A percentile compares a stretch with the other conserved stretches of the same genome.
These are phyloP conservation scores for Penicillium sp. DNA, from an alignment of 2,329 filamentous ascomycete genomes.

Conservation along the genomic window DNA sequence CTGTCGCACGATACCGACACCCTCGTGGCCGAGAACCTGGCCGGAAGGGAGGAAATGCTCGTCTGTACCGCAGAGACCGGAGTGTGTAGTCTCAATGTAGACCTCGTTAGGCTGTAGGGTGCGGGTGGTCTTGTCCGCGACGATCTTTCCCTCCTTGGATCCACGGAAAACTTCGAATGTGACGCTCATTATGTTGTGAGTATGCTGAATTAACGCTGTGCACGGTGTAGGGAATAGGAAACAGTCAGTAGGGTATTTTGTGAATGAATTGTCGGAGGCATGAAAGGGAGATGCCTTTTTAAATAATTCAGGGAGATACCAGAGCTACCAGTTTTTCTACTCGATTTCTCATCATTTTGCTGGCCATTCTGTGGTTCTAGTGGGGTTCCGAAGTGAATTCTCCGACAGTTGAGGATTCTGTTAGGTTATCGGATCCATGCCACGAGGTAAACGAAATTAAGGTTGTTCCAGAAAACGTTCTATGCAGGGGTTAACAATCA, in stretches of 20 bases:
- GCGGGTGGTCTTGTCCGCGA: constrained; percentile 35
- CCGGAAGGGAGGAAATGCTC: constrained; percentile 33
- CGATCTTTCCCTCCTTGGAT: constrained; percentile 33
- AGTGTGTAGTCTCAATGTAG: constrained; percentile 36
- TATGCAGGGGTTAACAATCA: not conserved
- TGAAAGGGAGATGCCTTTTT: constrained; percentile 7
- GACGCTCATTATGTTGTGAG: constrained; percentile 30
- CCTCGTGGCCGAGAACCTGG: constrained; percentile 59
- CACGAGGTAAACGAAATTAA: constrained; percentile 6
- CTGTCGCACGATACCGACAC: constrained; percentile 58
- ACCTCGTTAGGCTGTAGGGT: constrained; percentile 32
- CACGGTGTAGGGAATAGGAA: not conserved
- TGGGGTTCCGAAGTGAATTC: not conserved
- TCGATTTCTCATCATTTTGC: constrained; percentile 21
- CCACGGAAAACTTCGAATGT: constrained; percentile 39
- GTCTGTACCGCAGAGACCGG: constrained; percentile 38
- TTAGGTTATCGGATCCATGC: too few relatives aligned
- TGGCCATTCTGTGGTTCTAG: constrained; percentile 9
- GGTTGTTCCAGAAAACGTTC: constrained; percentile 14
- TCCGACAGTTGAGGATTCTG: not conserved
- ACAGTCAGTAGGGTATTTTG: not conserved
- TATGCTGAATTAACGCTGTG: not conserved
- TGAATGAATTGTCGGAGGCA: not conserved
- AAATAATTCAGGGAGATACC: constrained; percentile 1
- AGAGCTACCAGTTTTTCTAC: not conserved